Conservation (phyloP, 208 protist genomes). For the Crithidia acanthocephali region DNA sequence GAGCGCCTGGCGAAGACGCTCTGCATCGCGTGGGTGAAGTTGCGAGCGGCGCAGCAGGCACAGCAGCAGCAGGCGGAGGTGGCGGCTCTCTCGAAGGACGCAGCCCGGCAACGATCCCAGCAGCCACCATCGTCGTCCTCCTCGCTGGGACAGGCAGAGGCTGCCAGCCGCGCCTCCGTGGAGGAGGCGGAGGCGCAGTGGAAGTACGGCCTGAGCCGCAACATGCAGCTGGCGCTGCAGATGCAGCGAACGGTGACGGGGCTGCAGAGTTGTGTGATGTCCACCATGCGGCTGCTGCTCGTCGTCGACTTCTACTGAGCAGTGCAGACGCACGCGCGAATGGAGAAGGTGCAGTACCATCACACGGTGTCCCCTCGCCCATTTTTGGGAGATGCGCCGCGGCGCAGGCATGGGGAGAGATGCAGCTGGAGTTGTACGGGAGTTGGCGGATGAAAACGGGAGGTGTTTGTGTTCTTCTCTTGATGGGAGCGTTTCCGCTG, state of each 20-base stretch:
- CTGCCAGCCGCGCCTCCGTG: neutral
- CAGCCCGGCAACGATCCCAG: neutral
- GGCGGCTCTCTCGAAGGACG: neutral
- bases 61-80: conserved; percentile 10
- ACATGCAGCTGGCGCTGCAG: conserved; percentile 24
- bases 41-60: conserved; percentile 36
- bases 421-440: too few relatives aligned
- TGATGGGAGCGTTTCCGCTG: too few relatives aligned
- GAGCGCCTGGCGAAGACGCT: conserved; percentile 61
- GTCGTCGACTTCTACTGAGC: conserved; percentile 51
- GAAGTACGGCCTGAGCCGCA: conserved; percentile 14
- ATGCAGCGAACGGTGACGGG: conserved; percentile 43
- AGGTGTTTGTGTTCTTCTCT: too few relatives aligned
- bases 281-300: conserved; percentile 70
- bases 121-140: neutral
- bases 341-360: too few relatives aligned
- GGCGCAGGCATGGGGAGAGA: too few relatives aligned
- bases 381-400: too few relatives aligned
- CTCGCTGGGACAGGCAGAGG: neutral
- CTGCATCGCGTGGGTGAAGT: conserved; percentile 34
- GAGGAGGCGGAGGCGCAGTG: conserved; percentile 22
- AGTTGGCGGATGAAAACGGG: too few relatives aligned
- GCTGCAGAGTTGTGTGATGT: conserved; percentile 66
- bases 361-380: too few relatives aligned
- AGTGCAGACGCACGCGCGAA: too few relatives aligned